Evolutionary conservation across 176 grass and related monocot species (phyloP).

Genomic region (Musa acuminata): DNA sequence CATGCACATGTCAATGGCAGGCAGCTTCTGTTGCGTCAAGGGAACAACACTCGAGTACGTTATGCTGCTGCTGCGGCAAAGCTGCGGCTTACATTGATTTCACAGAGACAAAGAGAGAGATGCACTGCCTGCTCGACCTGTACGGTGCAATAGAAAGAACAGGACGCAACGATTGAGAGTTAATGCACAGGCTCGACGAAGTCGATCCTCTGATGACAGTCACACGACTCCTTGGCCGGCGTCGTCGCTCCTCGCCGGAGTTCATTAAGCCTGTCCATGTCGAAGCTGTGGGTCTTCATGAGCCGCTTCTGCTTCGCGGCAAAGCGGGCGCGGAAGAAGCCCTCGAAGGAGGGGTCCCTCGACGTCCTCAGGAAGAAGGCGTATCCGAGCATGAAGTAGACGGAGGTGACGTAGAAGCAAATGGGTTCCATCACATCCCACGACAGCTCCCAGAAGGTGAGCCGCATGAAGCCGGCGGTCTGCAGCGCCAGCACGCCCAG

Average conservation of each 20-base stretch:
- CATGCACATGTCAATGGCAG: too few relatives aligned
- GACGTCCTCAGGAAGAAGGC: conserved; percentile 85
- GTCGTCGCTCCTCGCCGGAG: neutral
- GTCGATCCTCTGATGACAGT: neutral
- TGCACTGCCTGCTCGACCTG: too few relatives aligned
- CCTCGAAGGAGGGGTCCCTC: conserved; percentile 86
- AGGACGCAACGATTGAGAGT: too few relatives aligned
- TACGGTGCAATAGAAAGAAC: too few relatives aligned
- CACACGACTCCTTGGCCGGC: neutral
- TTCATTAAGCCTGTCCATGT: conserved; percentile 38
- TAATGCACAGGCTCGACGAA: neutral
- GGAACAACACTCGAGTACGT: too few relatives aligned
- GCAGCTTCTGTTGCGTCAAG: too few relatives aligned
- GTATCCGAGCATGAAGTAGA: conserved; percentile 88
- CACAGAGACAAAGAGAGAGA: too few relatives aligned
- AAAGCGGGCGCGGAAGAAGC: conserved; percentile 60
- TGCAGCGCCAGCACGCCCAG: conserved; percentile 50
- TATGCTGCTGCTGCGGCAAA: too few relatives aligned
- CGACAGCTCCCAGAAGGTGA: conserved; percentile 94
- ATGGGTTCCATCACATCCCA: conserved; percentile 99
- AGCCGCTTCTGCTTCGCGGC: conserved; percentile 50
- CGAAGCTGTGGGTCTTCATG: conserved; percentile 55
- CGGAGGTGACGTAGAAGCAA: conserved; percentile 74
- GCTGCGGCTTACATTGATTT: too few relatives aligned
- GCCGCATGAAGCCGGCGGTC: conserved; percentile 71